Conservation (phyloP, 306 rosid genomes). For the Geum urbanum region DNA sequence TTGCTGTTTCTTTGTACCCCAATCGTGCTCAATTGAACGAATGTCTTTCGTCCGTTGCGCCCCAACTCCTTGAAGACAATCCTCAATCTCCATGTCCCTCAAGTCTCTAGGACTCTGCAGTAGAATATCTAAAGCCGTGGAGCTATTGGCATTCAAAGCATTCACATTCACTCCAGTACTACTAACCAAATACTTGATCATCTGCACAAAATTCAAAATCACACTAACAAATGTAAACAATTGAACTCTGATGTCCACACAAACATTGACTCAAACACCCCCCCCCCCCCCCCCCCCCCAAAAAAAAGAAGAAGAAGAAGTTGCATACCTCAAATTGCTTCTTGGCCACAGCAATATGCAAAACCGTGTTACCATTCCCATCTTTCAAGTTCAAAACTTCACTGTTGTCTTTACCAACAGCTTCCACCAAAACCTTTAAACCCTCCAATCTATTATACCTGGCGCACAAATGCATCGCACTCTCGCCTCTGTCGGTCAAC, state of each 20-base stretch:
- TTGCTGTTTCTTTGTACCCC: constrained; percentile 1
- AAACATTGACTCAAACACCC: no score
- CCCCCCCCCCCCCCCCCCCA: no score
- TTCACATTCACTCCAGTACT: constrained; percentile 20
- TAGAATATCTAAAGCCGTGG: constrained; percentile 31
- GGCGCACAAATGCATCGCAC: constrained; percentile 30
- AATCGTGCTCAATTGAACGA: constrained; percentile 11
- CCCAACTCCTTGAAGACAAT: constrained; percentile 15
- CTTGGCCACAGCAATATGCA: constrained; percentile 32
- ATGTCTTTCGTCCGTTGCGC: constrained; percentile 18
- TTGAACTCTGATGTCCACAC: neutral
- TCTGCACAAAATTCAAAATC: constrained; percentile 24
- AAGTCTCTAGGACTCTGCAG: constrained; percentile 26
- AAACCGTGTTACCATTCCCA: constrained; percentile 25
- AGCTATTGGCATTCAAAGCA: constrained; percentile 20
- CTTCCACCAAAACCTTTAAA: constrained; percentile 21
- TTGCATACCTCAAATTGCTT: constrained; percentile 28
- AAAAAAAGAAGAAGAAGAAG: no score
- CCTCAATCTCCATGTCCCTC: constrained; percentile 25
- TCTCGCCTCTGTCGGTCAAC: constrained; percentile 24
- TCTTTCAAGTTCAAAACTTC: constrained; percentile 23
- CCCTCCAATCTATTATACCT: constrained; percentile 28
- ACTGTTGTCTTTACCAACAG: constrained; percentile 8
- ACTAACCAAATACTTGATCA: constrained; percentile 11
- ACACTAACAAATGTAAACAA: neutral